Evolutionary conservation across 163 green algal species (phyloP).

Genomic region (Prototheca wickerhamii): DNA sequence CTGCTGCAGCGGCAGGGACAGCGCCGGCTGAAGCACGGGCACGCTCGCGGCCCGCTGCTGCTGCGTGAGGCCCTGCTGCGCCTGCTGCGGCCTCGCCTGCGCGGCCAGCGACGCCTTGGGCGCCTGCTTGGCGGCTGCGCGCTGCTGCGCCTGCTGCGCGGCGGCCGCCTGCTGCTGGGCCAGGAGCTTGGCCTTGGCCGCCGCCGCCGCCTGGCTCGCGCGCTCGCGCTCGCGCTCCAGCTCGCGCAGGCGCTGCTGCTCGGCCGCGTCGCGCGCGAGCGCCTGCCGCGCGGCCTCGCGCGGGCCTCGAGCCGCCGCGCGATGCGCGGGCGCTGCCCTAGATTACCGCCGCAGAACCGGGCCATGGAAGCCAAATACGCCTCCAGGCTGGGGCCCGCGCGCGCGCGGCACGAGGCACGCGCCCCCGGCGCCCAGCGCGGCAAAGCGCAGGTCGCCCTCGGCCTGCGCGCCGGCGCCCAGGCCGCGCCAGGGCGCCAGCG

Average conservation of each 20-base stretch:
- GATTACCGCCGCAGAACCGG: background rate
- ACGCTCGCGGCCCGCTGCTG: background rate
- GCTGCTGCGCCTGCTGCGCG: background rate
- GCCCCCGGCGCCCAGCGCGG: background rate
- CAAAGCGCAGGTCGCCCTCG: slow-evolving; percentile 2
- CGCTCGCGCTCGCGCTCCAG: background rate
- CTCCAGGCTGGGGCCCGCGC: too few relatives aligned
- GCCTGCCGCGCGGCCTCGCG: background rate
- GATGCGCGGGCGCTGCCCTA: too few relatives aligned
- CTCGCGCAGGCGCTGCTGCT: background rate
- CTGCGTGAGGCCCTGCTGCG: background rate
- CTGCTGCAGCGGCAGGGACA: background rate
- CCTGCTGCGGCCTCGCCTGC: background rate
- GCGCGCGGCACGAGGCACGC: too few relatives aligned
- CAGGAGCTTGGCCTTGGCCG: background rate
- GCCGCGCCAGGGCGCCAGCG: slow-evolving; percentile 1
- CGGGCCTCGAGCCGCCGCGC: background rate
- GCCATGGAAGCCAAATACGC: background rate
- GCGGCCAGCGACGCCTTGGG: background rate
- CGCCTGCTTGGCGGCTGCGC: background rate
- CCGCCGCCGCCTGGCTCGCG: background rate
- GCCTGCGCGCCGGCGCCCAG: slow-evolving; percentile 6
- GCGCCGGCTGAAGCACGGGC: too few relatives aligned
- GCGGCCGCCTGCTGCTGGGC: background rate
- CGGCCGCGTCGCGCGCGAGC: background rate